Base-by-base conservation (phyloP, 2,329 filamentous ascomycete genomes). In the Colletotrichum sidae region DNA sequence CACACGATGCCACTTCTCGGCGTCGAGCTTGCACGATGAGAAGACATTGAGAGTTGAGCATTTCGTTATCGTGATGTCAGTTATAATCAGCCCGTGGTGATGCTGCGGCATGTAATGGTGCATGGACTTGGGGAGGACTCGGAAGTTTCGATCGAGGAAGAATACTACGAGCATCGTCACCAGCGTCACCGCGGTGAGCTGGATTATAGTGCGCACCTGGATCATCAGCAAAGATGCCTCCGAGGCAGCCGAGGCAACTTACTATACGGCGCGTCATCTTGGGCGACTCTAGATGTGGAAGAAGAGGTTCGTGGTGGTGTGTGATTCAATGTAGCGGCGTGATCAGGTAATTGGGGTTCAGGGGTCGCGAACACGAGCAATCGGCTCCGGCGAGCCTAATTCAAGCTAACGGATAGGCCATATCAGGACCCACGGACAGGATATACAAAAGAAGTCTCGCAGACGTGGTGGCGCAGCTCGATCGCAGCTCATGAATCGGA, bases 81-180 rank as follows among this genome's bases (percentile, higher is more conserved):
- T 97, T 72, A 97, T 88, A 72, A 97, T 89, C 65, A 91, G 86
- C 69, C 94, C 94, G 47, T 92, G 88, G 74, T 96, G 92, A 78
- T 97, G 94, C 67, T 89, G 87, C 34, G 94, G 94, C 73, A 97
- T 88, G 77, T 95, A 92, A 76, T 89, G 91, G 83, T 97, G 94
- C 70, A 97, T 91, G 66, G 91, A 88, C 72, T 90, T 89, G 46
- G 94, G 94, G 41, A 97, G 88, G 65, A 97, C 91, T 70, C 92
- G 88, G 81, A 96, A 97, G 76, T 91, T 92, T 74, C 90, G 92
- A 80, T 97, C 94, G 81, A 97, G 89, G 77, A 97, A 86, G 77
- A 95, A 89, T 70, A 94, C 79, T 72, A 95, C 79, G 72, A 94
- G 75, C 70, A 95, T 82, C 70, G 91, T 87, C 73, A 93, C 81